phyloP scores from a whole-genome alignment of 768 basidiomycete genomes.

The Kwoniella sp. region DNA sequence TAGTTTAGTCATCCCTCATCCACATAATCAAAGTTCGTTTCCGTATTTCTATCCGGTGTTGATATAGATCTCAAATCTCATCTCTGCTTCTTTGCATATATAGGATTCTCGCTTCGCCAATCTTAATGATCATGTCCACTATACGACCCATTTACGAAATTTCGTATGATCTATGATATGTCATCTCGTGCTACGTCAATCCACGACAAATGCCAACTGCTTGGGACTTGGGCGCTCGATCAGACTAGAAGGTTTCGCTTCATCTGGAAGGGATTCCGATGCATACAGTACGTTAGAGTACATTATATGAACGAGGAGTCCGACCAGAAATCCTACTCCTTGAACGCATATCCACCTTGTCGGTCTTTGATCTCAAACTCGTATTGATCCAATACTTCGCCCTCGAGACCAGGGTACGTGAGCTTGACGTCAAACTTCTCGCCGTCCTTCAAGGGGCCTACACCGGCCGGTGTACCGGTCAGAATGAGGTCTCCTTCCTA shows the following conservation, averaged over 20 bases:
- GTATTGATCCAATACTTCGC: conserved; percentile 65
- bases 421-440: conserved; percentile 78
- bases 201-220: no score
- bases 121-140: neutral
- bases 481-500: conserved; percentile 90
- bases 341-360: conserved; percentile 70
- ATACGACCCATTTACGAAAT: neutral
- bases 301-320: no score
- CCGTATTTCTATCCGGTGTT: neutral
- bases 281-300: no score
- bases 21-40: no score
- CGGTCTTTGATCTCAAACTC: conserved; percentile 69
- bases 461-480: conserved; percentile 83
- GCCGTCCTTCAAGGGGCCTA: conserved; percentile 73
- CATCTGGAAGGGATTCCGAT: no score
- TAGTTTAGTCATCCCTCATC: no score
- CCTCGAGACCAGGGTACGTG: conserved; percentile 59
- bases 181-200: neutral
- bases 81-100: neutral
- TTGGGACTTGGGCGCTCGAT: no score
- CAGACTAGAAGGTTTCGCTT: no score
- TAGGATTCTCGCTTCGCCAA: neutral
- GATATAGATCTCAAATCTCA: no score
- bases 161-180: neutral
- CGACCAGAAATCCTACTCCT: conserved; percentile 18